Percentiles rank a stretch among this genome's conserved stretches.
phyloP scores from a whole-genome alignment of 2,329 filamentous ascomycete species.

The Sarocladium kiliense region DNA sequence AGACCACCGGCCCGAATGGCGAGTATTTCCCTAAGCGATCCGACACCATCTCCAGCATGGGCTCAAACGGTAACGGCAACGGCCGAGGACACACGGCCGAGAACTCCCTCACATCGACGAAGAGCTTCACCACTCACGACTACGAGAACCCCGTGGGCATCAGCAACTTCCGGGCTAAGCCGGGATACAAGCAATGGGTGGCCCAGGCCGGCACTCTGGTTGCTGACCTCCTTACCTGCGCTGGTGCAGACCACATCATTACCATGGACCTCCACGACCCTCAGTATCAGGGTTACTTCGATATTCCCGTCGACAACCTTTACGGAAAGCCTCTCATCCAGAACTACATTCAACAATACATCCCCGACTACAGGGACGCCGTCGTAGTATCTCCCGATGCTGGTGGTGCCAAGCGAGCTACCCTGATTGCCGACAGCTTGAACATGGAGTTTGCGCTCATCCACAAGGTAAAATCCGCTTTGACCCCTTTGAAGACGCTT shows the following conservation, averaged over 20 bases:
- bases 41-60: constrained; percentile 28
- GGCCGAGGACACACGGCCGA: constrained; percentile 22
- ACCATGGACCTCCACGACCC: constrained; percentile 96
- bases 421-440: constrained; percentile 87
- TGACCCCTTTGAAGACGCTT: constrained; percentile 10
- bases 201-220: constrained; percentile 94
- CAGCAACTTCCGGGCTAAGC: constrained; percentile 67
- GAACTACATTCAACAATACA: constrained; percentile 71
- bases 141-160: constrained; percentile 53
- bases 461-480: constrained; percentile 64
- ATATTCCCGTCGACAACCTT: constrained; percentile 96
- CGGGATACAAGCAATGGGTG: constrained; percentile 98
- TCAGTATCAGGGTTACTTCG: constrained; percentile 98
- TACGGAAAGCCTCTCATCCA: constrained; percentile 76
- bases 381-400: constrained; percentile 96
- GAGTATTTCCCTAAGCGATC: constrained; percentile 29
- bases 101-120: constrained; percentile 35
- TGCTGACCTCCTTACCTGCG: constrained; percentile 89
- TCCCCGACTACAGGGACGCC: constrained; percentile 76
- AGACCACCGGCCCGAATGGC: constrained; percentile 19
- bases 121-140: constrained; percentile 59
- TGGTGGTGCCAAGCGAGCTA: constrained; percentile 92
- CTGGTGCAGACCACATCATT: constrained; percentile 93
- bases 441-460: constrained; percentile 96
- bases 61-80: constrained; percentile 28